phyloP scores from a whole-genome alignment of 2,329 filamentous ascomycete species.

The Exophiala viscosa region DNA sequence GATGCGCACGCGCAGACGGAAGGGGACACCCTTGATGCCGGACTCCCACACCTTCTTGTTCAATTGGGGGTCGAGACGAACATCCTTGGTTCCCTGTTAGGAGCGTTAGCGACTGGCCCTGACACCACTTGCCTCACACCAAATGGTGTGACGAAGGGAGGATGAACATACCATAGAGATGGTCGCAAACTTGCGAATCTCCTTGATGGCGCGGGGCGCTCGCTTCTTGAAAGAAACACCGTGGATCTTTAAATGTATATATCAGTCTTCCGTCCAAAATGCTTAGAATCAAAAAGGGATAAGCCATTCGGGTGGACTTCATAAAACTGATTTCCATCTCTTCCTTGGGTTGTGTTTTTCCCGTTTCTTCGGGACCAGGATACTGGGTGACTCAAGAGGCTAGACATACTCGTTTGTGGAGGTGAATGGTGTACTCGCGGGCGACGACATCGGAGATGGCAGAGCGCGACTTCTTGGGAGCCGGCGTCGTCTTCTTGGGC shows the following conservation, averaged over 20 bases:
- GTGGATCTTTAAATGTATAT: conserved; percentile 66
- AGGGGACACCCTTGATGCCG: conserved; percentile 98
- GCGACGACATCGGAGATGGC: conserved; percentile 99
- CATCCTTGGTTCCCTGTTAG: conserved; percentile 83
- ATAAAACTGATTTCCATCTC: conserved; percentile 57
- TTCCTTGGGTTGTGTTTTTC: conserved; percentile 3
- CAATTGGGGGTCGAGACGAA: conserved; percentile 95
- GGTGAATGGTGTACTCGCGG: conserved; percentile 99
- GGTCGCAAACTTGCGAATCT: conserved; percentile 92
- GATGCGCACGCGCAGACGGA: conserved; percentile 95
- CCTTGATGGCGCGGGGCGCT: conserved; percentile 97
- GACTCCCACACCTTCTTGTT: conserved; percentile 99
- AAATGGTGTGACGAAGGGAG: conserved; percentile 1
- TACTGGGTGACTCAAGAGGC: not conserved
- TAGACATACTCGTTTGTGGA: conserved; percentile 93
- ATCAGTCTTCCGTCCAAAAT: conserved; percentile 68
- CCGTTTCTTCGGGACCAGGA: conserved; percentile 2
- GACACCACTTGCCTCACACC: not conserved
- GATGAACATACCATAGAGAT: conserved; percentile 86
- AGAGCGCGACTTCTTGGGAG: conserved; percentile 76
- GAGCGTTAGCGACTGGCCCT: not conserved
- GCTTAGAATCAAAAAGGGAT: conserved; percentile 18
- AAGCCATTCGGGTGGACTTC: conserved; percentile 62
- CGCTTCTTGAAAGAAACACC: conserved; percentile 99
- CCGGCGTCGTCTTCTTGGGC: conserved; percentile 63